Evolutionary conservation across 192 early-diverging fungal genomes (phyloP).

Genomic region (Coemansia sp.): DNA sequence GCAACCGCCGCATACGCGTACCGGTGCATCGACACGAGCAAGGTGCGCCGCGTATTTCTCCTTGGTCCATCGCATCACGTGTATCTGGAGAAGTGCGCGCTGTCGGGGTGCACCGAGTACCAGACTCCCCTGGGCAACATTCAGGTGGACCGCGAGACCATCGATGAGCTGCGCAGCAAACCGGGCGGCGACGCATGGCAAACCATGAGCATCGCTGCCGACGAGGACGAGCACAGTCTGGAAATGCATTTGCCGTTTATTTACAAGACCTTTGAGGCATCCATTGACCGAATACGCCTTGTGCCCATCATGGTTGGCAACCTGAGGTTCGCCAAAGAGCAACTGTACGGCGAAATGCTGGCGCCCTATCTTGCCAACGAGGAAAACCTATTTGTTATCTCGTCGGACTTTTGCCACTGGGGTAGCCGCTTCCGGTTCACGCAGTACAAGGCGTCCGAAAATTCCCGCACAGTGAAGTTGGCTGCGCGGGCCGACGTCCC

Average conservation of each 20-base stretch:
- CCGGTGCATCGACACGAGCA: constrained; percentile 62
- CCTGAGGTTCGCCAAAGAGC: constrained; percentile 62
- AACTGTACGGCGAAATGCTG: constrained; percentile 71
- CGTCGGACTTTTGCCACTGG: constrained; percentile 98
- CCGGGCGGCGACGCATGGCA: constrained; percentile 59
- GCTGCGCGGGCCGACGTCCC: constrained; percentile 4
- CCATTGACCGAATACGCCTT: constrained; percentile 64
- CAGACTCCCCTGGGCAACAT: constrained; percentile 90
- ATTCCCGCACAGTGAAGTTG: constrained; percentile 5
- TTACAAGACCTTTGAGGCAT: constrained; percentile 74
- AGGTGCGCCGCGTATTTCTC: constrained; percentile 80
- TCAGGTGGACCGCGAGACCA: constrained; percentile 61
- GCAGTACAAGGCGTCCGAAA: constrained; percentile 55
- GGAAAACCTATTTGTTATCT: constrained; percentile 87
- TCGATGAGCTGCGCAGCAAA: constrained; percentile 65
- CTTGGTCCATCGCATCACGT: constrained; percentile 93
- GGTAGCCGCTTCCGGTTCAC: constrained; percentile 87
- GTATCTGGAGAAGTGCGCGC: constrained; percentile 78
- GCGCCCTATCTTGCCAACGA: constrained; percentile 72
- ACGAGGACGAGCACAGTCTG: constrained; percentile 96
- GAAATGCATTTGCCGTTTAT: constrained; percentile 97
- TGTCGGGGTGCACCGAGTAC: constrained; percentile 73
- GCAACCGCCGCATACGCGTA: constrained; percentile 92
- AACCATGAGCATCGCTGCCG: constrained; percentile 65
- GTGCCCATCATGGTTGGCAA: constrained; percentile 91